Conservation (phyloP, 225 moss, liverwort and hornwort species). For the Anthoceros angustus region DNA sequence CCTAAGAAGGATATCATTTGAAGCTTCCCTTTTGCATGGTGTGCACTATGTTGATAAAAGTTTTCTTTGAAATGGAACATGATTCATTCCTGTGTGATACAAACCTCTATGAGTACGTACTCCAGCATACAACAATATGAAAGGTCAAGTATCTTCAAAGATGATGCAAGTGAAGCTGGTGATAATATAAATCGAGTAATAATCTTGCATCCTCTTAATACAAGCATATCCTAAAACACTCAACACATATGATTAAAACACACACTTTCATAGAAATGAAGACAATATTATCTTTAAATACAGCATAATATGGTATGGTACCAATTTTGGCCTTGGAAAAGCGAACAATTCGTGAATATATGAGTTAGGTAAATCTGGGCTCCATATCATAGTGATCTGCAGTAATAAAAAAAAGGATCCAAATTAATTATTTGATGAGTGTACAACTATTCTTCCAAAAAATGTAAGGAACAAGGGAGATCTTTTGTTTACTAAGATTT, state of each 20-base stretch:
- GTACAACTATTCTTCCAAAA: no score
- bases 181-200: slow-evolving; percentile 56
- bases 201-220: slow-evolving; percentile 53
- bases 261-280: background rate
- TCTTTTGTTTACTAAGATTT: no score
- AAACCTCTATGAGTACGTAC: slow-evolving; percentile 64
- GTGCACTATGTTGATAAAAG: no score
- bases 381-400: slow-evolving; percentile 92
- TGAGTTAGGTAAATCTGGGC: slow-evolving; percentile 46
- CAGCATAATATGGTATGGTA: slow-evolving; percentile 12
- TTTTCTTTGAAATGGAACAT: no score
- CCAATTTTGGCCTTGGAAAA: slow-evolving; percentile 52
- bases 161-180: slow-evolving; percentile 26
- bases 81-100: no score
- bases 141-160: slow-evolving; percentile 60
- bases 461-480: no score
- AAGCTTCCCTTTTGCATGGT: no score
- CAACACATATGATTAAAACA: background rate
- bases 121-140: slow-evolving; percentile 56
- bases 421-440: no score
- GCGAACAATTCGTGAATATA: slow-evolving; percentile 52
- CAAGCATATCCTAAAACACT: slow-evolving; percentile 30
- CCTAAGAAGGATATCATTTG: no score
- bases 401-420: background rate
- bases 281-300: background rate